Evolutionary conservation across 164 flowering plant species (phyloP).

Genomic region (Hamamelis virginiana): DNA sequence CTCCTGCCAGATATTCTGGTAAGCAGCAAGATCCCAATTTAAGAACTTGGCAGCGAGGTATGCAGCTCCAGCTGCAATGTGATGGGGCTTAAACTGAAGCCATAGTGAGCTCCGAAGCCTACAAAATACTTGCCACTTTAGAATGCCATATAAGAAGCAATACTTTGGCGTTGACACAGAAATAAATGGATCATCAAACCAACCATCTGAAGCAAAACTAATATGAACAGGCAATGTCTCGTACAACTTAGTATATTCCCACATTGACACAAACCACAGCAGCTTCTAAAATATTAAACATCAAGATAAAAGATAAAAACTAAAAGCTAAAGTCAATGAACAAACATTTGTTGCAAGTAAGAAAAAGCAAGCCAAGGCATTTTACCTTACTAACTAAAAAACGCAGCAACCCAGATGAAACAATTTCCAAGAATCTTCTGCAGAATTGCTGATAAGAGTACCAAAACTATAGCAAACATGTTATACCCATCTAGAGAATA

Average conservation of each 20-base stretch:
- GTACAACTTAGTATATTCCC: constrained; percentile 22
- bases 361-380: constrained; percentile 20
- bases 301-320: constrained; percentile 2
- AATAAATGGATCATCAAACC: constrained; percentile 23
- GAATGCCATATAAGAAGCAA: not conserved
- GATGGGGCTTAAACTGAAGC: constrained; percentile 72
- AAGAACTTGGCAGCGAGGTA: constrained; percentile 82
- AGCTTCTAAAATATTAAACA: constrained; percentile 16
- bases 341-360: constrained; percentile 11
- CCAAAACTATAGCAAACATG: constrained; percentile 41
- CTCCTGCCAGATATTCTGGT: constrained; percentile 74
- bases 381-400: constrained; percentile 44
- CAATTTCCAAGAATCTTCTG: constrained; percentile 53
- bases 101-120: constrained; percentile 70
- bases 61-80: constrained; percentile 80
- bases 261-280: constrained; percentile 21
- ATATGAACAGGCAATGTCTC: constrained; percentile 17
- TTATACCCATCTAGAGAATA: constrained; percentile 33
- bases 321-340: constrained; percentile 1
- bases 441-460: constrained; percentile 47
- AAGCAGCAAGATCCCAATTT: constrained; percentile 62
- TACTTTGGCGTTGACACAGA: not conserved
- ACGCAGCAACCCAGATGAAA: constrained; percentile 61
- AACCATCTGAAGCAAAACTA: constrained; percentile 31
- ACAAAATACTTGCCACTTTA: constrained; percentile 15